Percentiles rank a stretch among this genome's conserved stretches.
Conservation (phyloP, 805 yeast species). For the Ogataea haglerorum region DNA sequence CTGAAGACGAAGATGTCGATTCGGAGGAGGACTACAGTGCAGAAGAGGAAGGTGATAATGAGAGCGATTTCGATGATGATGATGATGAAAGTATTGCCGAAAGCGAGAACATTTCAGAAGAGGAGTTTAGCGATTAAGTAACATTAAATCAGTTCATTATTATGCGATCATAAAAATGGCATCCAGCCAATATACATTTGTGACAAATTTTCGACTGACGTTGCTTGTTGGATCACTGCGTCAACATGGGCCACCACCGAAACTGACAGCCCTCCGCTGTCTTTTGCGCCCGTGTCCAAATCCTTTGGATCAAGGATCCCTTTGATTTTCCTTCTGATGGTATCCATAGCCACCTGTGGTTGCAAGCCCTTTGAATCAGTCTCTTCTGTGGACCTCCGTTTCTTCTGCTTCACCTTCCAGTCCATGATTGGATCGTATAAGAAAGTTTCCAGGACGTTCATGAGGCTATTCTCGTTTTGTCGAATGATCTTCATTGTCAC, state of each 20-base stretch:
- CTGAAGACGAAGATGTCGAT: conserved; percentile 48
- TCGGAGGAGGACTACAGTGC: conserved; percentile 30
- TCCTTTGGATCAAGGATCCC: conserved; percentile 75
- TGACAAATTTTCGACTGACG: conserved; percentile 63
- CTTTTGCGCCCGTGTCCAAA: conserved; percentile 34
- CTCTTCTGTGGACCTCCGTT: conserved; percentile 32
- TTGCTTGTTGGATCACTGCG: conserved; percentile 77
- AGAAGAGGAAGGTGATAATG: conserved; percentile 23
- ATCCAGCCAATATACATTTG: conserved; percentile 96
- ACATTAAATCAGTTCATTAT: conserved; percentile 2
- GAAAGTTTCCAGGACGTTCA: conserved; percentile 90
- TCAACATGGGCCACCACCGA: conserved; percentile 94
- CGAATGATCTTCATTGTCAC: conserved; percentile 73
- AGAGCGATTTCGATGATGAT: conserved; percentile 25
- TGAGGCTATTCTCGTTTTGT: conserved; percentile 73
- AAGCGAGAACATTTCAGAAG: conserved; percentile 29
- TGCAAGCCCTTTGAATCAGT: conserved; percentile 28
- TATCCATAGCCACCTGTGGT: conserved; percentile 68
- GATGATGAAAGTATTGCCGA: conserved; percentile 25
- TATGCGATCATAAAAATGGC: conserved; percentile 50
- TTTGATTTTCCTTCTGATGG: conserved; percentile 73
- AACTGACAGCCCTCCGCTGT: conserved; percentile 64
- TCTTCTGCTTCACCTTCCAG: conserved; percentile 46
- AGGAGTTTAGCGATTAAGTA: conserved; percentile 30
- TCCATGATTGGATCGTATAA: conserved; percentile 89